Percentiles rank a stretch among this genome's conserved stretches.
Conservation (phyloP, 768 basidiomycete species). For the Lactarius sanguifluus region DNA sequence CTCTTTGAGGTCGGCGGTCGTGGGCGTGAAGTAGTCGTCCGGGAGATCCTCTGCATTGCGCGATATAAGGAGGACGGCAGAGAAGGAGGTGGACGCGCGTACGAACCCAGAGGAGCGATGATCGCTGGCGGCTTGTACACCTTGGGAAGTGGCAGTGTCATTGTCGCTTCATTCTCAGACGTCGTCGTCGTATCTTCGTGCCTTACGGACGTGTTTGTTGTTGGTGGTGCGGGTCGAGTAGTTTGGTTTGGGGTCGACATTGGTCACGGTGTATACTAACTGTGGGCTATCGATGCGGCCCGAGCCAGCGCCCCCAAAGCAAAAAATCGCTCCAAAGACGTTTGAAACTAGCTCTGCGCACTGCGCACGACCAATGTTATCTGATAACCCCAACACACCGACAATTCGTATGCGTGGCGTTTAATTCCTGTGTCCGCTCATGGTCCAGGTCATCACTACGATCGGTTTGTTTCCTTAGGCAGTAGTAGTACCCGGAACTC, state of each 20-base stretch:
- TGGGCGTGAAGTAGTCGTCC: slow-evolving; percentile 74
- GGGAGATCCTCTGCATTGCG: slow-evolving; percentile 44
- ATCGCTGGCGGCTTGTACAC: slow-evolving; percentile 24
- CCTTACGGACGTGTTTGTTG: background rate
- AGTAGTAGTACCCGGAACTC: background rate
- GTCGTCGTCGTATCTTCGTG: background rate
- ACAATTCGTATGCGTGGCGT: background rate
- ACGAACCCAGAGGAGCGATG: slow-evolving; percentile 15
- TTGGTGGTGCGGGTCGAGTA: background rate
- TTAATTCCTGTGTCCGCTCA: background rate
- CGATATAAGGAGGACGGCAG: no score
- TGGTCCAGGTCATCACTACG: background rate
- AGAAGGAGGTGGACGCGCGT: background rate
- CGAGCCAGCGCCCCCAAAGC: background rate
- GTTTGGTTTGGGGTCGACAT: slow-evolving; percentile 16
- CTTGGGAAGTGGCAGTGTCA: slow-evolving; percentile 13
- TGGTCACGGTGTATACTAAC: background rate
- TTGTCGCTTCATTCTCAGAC: background rate
- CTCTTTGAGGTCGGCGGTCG: slow-evolving; percentile 64
- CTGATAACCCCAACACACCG: no score
- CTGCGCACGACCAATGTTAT: background rate
- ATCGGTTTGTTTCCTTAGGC: background rate
- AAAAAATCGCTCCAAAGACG: background rate
- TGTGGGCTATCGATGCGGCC: background rate
- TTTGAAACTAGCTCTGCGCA: background rate